A percentile compares a stretch with the other conserved stretches of the same genome.
Evolutionary conservation across 192 early-diverging fungal genomes (phyloP).

Genomic region (Pilobolus umbonatus): DNA sequence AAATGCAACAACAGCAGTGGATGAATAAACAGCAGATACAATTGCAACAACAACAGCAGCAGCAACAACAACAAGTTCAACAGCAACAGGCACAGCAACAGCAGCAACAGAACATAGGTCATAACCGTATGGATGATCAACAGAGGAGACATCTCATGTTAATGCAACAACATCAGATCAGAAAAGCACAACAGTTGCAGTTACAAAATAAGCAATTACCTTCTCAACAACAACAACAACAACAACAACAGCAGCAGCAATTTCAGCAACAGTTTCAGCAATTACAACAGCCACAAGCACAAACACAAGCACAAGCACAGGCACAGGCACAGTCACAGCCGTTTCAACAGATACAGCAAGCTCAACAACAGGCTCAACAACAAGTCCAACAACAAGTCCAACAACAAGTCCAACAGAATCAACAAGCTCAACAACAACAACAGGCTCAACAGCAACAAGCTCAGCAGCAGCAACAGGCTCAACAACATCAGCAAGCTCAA

Average conservation of each 20-base stretch:
- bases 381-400: conserved; percentile 6
- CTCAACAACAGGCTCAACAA: conserved; percentile 3
- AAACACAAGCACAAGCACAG: neutral
- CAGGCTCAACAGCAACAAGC: no score
- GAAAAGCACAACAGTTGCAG: neutral
- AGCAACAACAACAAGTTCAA: neutral
- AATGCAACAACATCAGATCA: conserved; percentile 20
- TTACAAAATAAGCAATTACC: neutral
- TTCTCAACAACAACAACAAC: conserved; percentile 14
- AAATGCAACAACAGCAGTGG: conserved; percentile 4
- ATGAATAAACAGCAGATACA: no score
- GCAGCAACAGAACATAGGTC: conserved; percentile 7
- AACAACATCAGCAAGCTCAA: conserved; percentile 6
- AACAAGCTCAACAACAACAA: neutral
- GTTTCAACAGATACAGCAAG: conserved; percentile 1
- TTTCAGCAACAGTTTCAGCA: conserved; percentile 2
- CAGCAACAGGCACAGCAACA: conserved; percentile 14
- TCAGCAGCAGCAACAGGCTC: neutral
- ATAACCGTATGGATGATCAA: conserved; percentile 18
- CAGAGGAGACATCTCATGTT: conserved; percentile 16
- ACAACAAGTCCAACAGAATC: neutral
- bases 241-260: conserved; percentile 19
- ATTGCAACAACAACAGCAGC: neutral
- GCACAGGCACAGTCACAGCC: conserved; percentile 2
- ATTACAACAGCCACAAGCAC: conserved; percentile 4